phyloP scores from a whole-genome alignment of 345 rosid genomes.

The Hibiscus syriacus region DNA sequence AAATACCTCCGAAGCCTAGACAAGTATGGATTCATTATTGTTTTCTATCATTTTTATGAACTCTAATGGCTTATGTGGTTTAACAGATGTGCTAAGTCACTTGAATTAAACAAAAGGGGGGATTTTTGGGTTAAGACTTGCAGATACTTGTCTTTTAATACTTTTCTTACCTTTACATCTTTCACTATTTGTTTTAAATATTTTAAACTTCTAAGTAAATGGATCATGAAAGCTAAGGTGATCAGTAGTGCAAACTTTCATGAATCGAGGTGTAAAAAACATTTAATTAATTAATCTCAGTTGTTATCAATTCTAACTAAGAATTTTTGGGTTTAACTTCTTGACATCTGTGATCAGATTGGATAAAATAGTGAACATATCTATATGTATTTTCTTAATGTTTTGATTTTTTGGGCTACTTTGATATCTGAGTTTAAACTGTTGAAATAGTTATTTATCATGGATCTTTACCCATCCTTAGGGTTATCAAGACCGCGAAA shows the following conservation, averaged over 20 bases:
- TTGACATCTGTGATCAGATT: not conserved
- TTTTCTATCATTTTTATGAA: conserved; percentile 2
- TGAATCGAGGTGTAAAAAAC: not conserved
- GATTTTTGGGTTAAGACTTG: not conserved
- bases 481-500: conserved; percentile 65
- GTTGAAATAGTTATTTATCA: conserved; percentile 1
- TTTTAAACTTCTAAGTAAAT: conserved; percentile 1
- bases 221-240: not conserved
- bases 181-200: not conserved
- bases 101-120: not conserved
- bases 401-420: not conserved
- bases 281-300: not conserved
- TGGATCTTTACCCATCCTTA: conserved; percentile 19
- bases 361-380: conserved; percentile 1
- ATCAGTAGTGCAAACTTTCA: not conserved
- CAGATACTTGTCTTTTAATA: not conserved
- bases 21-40: conserved; percentile 51
- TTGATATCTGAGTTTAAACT: not conserved
- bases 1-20: conserved; percentile 83
- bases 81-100: not conserved
- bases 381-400: not conserved
- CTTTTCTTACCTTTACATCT: not conserved
- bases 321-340: not conserved
- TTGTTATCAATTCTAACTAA: not conserved
- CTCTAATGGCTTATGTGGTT: not conserved